Percentiles rank a stretch among this genome's conserved stretches.
Conservation (phyloP, 129 eudicot species). For the Dittrichia graveolens region DNA sequence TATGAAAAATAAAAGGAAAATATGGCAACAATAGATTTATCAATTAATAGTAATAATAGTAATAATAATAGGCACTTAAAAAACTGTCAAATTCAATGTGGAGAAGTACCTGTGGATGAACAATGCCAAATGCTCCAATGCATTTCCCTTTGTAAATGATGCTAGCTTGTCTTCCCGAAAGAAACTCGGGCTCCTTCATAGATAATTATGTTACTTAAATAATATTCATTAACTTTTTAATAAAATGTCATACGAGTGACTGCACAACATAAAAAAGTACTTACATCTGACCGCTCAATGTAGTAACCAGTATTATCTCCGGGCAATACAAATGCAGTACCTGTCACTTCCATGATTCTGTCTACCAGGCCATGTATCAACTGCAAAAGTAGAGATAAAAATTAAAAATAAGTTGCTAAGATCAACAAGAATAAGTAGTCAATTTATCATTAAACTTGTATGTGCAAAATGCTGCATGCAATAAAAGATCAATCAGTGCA, state of each 20-base stretch:
- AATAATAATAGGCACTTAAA: conserved; percentile 12
- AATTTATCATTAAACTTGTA: too few species aligned
- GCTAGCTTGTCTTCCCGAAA: conserved; percentile 90
- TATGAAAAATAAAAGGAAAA: neutral
- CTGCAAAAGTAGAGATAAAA: conserved; percentile 40
- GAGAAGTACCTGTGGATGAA: conserved; percentile 80
- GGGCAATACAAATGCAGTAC: conserved; percentile 58
- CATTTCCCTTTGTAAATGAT: conserved; percentile 77
- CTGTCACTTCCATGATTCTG: conserved; percentile 84
- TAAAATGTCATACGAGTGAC: neutral
- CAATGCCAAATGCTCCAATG: conserved; percentile 89
- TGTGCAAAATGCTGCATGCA: conserved; percentile 3
- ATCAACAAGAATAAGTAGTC: too few species aligned
- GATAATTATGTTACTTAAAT: neutral
- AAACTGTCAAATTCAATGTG: neutral
- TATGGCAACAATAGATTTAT: neutral
- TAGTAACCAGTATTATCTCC: conserved; percentile 80
- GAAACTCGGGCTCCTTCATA: conserved; percentile 82
- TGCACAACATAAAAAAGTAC: neutral
- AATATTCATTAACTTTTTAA: too few species aligned
- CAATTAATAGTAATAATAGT: neutral
- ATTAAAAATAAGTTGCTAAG: neutral
- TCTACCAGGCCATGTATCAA: conserved; percentile 87
- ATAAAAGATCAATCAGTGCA: neutral
- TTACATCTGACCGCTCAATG: conserved; percentile 69